Conservation (phyloP, 1,139 yeast genomes). For the Protomyces gravidus region DNA sequence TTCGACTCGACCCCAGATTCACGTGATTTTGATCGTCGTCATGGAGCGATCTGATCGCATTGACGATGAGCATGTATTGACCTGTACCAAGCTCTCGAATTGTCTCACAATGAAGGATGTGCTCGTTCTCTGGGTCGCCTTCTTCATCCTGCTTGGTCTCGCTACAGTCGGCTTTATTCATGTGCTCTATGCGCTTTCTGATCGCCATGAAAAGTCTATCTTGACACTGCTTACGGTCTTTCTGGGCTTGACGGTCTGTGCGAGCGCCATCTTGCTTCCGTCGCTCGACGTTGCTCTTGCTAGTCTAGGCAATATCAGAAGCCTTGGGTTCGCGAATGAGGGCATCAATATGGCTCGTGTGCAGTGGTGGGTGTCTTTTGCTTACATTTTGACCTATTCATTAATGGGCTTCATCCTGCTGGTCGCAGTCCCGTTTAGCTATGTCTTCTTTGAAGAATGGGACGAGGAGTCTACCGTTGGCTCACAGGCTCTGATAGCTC, state of each 20-base stretch:
- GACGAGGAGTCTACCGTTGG: constrained; percentile 33
- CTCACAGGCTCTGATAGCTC: constrained; percentile 32
- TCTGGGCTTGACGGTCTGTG: constrained; percentile 9
- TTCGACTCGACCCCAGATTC: no score
- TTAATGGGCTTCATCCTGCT: neutral
- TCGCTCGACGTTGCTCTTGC: constrained; percentile 17
- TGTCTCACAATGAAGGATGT: constrained; percentile 14
- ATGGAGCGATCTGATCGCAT: no score
- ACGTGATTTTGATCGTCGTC: no score
- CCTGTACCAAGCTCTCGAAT: no score
- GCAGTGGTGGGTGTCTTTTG: constrained; percentile 3
- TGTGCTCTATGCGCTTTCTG: constrained; percentile 6
- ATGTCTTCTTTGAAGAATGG: constrained; percentile 34
- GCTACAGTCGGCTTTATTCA: constrained; percentile 9
- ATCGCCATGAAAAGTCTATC: constrained; percentile 23
- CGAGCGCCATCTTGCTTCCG: constrained; percentile 7
- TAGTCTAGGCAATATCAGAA: constrained; percentile 11
- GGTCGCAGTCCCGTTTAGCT: constrained; percentile 8
- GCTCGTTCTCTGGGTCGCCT: constrained; percentile 12
- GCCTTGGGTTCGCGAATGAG: constrained; percentile 18
- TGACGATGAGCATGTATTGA: no score
- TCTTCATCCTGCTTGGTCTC: constrained; percentile 1
- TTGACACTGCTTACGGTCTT: constrained; percentile 6
- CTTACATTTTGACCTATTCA: constrained; percentile 7
- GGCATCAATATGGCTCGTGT: constrained; percentile 12